A percentile compares a stretch with the other conserved stretches of the same genome.
Evolutionary conservation across 2,329 filamentous ascomycete genomes (phyloP).

Genomic region (Claviceps sorghi): DNA sequence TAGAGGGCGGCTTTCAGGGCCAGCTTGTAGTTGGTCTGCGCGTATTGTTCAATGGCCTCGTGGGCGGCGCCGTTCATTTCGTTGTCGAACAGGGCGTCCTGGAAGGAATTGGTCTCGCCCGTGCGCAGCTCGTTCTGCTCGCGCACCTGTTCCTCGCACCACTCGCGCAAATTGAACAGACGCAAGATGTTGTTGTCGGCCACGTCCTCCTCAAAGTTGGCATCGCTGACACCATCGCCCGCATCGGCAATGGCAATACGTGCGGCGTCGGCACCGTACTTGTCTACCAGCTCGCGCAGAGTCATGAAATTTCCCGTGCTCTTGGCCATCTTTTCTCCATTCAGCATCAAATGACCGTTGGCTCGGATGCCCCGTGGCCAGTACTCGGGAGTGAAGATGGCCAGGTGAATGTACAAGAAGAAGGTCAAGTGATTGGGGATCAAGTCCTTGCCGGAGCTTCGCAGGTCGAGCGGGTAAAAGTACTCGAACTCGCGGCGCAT

Average conservation of each 20-base stretch:
- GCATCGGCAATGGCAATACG: constrained; percentile 87
- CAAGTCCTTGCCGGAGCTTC: constrained; percentile 81
- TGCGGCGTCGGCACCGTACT: constrained; percentile 88
- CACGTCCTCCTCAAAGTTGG: constrained; percentile 92
- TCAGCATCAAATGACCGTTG: constrained; percentile 87
- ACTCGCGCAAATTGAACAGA: constrained; percentile 68
- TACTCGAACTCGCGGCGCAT: constrained; percentile 92
- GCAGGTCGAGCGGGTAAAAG: constrained; percentile 86
- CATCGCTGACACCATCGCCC: constrained; percentile 85
- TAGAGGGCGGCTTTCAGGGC: constrained; percentile 80
- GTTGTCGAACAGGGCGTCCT: constrained; percentile 83
- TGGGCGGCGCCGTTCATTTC: constrained; percentile 76
- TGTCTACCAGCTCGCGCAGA: constrained; percentile 67
- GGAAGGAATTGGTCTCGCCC: constrained; percentile 62
- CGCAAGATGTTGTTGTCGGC: constrained; percentile 84
- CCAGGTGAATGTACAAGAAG: constrained; percentile 85
- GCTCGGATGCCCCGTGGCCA: constrained; percentile 78
- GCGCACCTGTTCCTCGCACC: constrained; percentile 74
- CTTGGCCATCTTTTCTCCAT: constrained; percentile 98
- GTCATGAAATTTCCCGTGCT: constrained; percentile 96
- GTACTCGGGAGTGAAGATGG: constrained; percentile 74
- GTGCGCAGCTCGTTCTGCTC: constrained; percentile 55
- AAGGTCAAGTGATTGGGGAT: constrained; percentile 93
- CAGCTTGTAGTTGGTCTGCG: constrained; percentile 59
- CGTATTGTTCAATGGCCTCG: constrained; percentile 67